phyloP scores from a whole-genome alignment of 192 early-diverging fungal genomes.

The Coemansia sp. region DNA sequence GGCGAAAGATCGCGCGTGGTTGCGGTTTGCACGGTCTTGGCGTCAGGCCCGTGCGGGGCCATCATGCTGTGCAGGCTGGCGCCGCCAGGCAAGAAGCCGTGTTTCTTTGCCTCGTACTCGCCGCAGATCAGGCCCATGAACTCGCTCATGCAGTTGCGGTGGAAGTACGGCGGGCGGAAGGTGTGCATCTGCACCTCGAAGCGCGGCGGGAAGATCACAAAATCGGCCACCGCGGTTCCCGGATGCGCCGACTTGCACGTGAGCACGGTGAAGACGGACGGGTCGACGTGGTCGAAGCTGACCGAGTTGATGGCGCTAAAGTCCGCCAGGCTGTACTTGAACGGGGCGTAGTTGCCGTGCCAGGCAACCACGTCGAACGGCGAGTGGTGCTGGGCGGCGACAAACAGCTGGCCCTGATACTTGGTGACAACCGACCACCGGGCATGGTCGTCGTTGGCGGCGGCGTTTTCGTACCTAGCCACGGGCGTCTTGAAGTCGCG shows the following conservation, averaged over 20 bases:
- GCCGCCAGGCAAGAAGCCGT: slow-evolving; percentile 90
- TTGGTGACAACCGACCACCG: slow-evolving; percentile 78
- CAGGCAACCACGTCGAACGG: slow-evolving; percentile 97
- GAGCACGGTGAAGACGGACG: slow-evolving; percentile 95
- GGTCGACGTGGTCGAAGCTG: slow-evolving; percentile 86
- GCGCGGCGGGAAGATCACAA: slow-evolving; percentile 95
- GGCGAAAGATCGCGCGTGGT: slow-evolving; percentile 72
- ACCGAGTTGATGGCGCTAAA: slow-evolving; percentile 89
- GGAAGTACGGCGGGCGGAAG: slow-evolving; percentile 93
- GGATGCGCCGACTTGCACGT: slow-evolving; percentile 85
- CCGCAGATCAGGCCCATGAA: slow-evolving; percentile 97
- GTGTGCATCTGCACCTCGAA: slow-evolving; percentile 91
- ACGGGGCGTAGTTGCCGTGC: slow-evolving; percentile 97
- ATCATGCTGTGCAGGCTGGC: slow-evolving; percentile 78
- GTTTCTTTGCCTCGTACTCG: slow-evolving; percentile 90
- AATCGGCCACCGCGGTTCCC: slow-evolving; percentile 86
- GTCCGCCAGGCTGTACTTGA: slow-evolving; percentile 83
- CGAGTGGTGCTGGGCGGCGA: slow-evolving; percentile 72
- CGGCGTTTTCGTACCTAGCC: slow-evolving; percentile 72
- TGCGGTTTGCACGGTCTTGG: slow-evolving; percentile 71
- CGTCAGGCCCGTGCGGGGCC: slow-evolving; percentile 93
- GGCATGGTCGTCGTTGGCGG: slow-evolving; percentile 26
- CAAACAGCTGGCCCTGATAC: slow-evolving; percentile 79
- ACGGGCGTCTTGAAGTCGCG: slow-evolving; percentile 90
- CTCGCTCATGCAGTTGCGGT: slow-evolving; percentile 97